Evolutionary conservation across 1,284 basidiomycete species (phyloP).

Genomic region (Irpex sp.): DNA sequence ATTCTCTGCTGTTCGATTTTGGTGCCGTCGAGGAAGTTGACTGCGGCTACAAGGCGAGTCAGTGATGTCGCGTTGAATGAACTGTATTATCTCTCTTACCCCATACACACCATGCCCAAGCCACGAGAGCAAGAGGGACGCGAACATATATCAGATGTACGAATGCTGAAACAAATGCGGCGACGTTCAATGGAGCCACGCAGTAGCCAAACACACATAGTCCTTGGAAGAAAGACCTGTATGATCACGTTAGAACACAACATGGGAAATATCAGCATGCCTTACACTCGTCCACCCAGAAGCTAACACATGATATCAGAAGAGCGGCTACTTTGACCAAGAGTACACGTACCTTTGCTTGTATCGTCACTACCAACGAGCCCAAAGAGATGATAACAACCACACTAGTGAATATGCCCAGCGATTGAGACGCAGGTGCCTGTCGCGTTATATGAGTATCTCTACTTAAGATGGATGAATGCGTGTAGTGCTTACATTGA

Average conservation of each 20-base stretch:
- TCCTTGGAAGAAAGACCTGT: constrained; percentile 92
- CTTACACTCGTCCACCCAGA: constrained; percentile 91
- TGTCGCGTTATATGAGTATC: constrained; percentile 25
- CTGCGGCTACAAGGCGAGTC: constrained; percentile 57
- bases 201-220: constrained; percentile 92
- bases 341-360: constrained; percentile 67
- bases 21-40: constrained; percentile 93
- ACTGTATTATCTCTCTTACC: constrained; percentile 48
- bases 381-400: constrained; percentile 89
- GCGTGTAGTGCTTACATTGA: constrained; percentile 60
- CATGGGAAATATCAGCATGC: constrained; percentile 8
- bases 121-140: constrained; percentile 77
- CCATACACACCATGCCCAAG: constrained; percentile 96
- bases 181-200: constrained; percentile 85
- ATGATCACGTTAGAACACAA: constrained; percentile 7
- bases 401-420: constrained; percentile 89
- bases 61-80: too few relatives aligned
- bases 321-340: not conserved
- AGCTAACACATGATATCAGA: constrained; percentile 42
- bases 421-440: constrained; percentile 81
- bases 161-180: constrained; percentile 84
- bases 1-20: constrained; percentile 87
- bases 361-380: constrained; percentile 85
- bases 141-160: constrained; percentile 84
- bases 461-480: not conserved